Conservation (phyloP, 345 rosid genomes). For the Jatropha curcas region DNA sequence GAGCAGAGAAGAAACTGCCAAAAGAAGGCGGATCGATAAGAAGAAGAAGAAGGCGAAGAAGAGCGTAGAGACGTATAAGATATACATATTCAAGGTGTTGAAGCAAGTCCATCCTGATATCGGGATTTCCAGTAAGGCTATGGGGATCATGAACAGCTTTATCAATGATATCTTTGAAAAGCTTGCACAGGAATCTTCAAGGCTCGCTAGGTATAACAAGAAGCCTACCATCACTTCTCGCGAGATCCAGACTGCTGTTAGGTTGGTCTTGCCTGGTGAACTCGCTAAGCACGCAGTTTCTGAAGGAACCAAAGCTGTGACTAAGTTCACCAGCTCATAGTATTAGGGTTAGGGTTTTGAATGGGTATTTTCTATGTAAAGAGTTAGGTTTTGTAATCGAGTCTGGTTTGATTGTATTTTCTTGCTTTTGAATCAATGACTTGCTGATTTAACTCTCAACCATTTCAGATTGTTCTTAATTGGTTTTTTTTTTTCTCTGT, state of each 20-base stretch:
- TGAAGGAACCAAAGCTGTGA: constrained; percentile 35
- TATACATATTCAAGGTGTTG: constrained; percentile 32
- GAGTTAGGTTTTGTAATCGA: background rate
- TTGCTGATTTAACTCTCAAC: background rate
- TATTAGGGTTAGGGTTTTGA: background rate
- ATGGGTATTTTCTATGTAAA: background rate
- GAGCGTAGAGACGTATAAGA: constrained; percentile 31
- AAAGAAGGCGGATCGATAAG: constrained; percentile 27
- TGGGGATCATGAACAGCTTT: constrained; percentile 34
- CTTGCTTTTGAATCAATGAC: background rate
- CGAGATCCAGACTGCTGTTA: constrained; percentile 32
- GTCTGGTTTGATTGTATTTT: background rate
- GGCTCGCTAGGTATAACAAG: constrained; percentile 32
- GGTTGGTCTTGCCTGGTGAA: constrained; percentile 30
- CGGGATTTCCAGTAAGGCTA: constrained; percentile 30
- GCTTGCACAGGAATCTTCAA: constrained; percentile 25
- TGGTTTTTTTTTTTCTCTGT: no score
- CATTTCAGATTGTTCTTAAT: no score
- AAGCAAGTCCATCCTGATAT: constrained; percentile 33
- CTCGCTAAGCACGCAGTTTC: constrained; percentile 34
- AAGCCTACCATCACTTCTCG: constrained; percentile 32
- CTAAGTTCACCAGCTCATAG: constrained; percentile 33
- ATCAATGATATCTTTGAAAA: constrained; percentile 32
- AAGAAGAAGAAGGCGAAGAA: constrained; percentile 32
- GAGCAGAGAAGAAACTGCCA: constrained; percentile 28